Evolutionary conservation across 2,329 filamentous ascomycete species (phyloP).

Genomic region (Fusarium longipes): DNA sequence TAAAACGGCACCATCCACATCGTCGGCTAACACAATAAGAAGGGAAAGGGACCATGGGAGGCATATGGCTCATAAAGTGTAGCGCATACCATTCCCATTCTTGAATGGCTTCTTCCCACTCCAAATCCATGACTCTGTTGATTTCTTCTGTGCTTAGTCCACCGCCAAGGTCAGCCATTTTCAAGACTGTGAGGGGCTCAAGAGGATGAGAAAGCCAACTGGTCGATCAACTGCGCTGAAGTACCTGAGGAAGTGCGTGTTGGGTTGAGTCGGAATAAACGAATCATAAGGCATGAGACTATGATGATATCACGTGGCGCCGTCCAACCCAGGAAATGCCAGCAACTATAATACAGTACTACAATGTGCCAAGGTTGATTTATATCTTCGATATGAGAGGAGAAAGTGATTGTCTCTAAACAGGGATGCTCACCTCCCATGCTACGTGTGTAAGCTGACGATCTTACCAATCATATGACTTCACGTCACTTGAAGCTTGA

Average conservation of each 20-base stretch:
- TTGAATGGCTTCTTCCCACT: slow-evolving; percentile 19
- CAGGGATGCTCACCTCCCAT: neutral
- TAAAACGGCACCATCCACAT: slow-evolving; percentile 34
- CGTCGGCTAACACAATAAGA: slow-evolving; percentile 28
- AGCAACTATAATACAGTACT: too few species aligned
- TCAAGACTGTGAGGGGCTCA: neutral
- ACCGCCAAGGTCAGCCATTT: slow-evolving; percentile 8
- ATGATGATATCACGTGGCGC: slow-evolving; percentile 21
- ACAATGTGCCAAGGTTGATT: neutral
- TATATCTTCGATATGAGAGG: neutral
- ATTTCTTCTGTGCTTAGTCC: slow-evolving; percentile 19
- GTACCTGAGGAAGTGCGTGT: neutral
- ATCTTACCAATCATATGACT: neutral
- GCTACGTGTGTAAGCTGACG: neutral
- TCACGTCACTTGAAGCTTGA: neutral
- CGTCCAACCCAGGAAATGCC: slow-evolving; percentile 8
- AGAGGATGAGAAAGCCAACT: neutral
- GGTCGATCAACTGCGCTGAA: neutral
- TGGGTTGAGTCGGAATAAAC: neutral
- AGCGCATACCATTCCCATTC: slow-evolving; percentile 23
- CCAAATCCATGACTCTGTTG: slow-evolving; percentile 22
- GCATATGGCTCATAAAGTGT: slow-evolving; percentile 1
- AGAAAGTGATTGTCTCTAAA: neutral
- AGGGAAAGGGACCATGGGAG: slow-evolving; percentile 11
- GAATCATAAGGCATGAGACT: neutral